Percentiles rank a stretch among this genome's conserved stretches.
Evolutionary conservation across 768 basidiomycete species (phyloP).

Genomic region (Phallus indusiatus): DNA sequence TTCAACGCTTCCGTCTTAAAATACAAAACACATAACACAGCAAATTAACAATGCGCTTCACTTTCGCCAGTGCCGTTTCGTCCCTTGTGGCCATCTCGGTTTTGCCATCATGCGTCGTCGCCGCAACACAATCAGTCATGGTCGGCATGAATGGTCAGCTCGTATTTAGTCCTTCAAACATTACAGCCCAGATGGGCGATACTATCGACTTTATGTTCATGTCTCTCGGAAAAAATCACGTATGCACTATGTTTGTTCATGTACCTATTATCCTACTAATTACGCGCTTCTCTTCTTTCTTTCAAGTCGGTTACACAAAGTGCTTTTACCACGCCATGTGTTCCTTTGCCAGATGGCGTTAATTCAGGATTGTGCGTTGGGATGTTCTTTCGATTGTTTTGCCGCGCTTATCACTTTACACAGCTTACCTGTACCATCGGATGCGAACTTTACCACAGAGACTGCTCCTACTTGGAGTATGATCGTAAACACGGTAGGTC

Average conservation of each 20-base stretch:
- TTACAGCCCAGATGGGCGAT: slow-evolving; percentile 38
- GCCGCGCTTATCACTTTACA: not conserved
- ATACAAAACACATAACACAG: no score
- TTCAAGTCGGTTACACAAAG: slow-evolving; percentile 39
- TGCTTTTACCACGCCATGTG: slow-evolving; percentile 46
- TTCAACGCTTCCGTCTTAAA: not conserved
- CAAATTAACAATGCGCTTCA: slow-evolving; percentile 1
- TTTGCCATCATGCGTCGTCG: slow-evolving; percentile 1
- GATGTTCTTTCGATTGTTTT: not conserved
- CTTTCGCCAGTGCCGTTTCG: not conserved
- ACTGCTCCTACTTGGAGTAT: slow-evolving; percentile 6
- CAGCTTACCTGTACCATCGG: not conserved
- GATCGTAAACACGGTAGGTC: not conserved
- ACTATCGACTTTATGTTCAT: slow-evolving; percentile 39
- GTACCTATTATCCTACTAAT: no score
- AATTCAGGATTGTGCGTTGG: slow-evolving; percentile 37
- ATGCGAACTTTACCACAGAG: not conserved
- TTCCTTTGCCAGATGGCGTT: slow-evolving; percentile 27
- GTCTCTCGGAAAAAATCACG: slow-evolving; percentile 35
- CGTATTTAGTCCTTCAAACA: slow-evolving; percentile 34
- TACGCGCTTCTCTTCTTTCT: slow-evolving; percentile 18
- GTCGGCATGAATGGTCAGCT: slow-evolving; percentile 32
- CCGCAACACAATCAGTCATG: slow-evolving; percentile 24
- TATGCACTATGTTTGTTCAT: slow-evolving; percentile 9
- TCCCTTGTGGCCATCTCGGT: not conserved